Base-by-base conservation (phyloP, 2,329 filamentous ascomycete genomes). In the Fusarium sp. region DNA sequence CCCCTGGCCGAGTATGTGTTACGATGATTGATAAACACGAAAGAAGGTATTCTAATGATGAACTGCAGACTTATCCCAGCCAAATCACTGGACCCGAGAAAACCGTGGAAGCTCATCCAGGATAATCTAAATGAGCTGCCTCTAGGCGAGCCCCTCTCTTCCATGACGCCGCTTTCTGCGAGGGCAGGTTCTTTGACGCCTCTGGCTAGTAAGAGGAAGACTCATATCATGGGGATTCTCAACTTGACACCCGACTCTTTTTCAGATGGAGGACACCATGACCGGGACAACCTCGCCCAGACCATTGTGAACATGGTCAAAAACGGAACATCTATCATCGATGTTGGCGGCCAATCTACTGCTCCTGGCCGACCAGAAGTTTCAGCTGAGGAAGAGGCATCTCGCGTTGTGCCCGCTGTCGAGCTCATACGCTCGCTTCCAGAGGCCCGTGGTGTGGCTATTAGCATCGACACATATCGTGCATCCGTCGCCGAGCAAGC, bases 211-310 rank as follows among this genome's bases (percentile, higher is more conserved):
- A 83, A 84, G 45, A 86, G 90, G 47, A 84, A 82, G 54, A 97
- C 95, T 1, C 88, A 89, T 45, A 81, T 97, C 71, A 99, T 99
- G 96, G 92, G 92, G 56, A 97, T 99, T 68, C 84, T 98, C 45
- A 99, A 99, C 79, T 82, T 97, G 53, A 98, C 96, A 0, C 95
- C 95, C 0, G 95, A 99, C 80, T 98, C 95, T 11, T 99, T 99
- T 82, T 98, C 95, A 1, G 94, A 98, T 76, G 95, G 94, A 54
- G 94, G 94, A 10, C 75, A 83, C 10, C 87, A 94, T 77, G 80
- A 81, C 42, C 75, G 82, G 26, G 75, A 80, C 13, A 83, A 87
- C 66, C 84, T 96, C 28, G 80, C 84, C 13, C 76, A 83, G 13
- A 91, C 87, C 2, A 84, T 94, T 16, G 80, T 83, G 50, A 72